phyloP scores from a whole-genome alignment of 805 yeast genomes.

The Wickerhamiella sergipiensis region DNA sequence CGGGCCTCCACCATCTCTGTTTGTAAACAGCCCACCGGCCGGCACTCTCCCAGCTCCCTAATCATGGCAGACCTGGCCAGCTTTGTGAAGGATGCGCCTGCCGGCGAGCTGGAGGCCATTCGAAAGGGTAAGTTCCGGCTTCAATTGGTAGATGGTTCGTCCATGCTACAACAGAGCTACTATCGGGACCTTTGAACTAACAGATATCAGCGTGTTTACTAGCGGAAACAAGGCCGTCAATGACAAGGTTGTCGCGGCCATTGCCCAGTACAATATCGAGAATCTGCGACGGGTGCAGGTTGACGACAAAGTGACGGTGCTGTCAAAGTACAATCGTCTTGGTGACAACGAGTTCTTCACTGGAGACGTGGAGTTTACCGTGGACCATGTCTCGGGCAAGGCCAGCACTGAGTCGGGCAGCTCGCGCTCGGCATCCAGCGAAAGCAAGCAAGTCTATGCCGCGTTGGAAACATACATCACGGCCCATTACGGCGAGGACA shows the following conservation, averaged over 20 bases:
- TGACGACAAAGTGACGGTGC: constrained; percentile 10
- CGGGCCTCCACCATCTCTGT: too few relatives aligned
- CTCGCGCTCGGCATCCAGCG: too few relatives aligned
- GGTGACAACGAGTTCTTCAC: constrained; percentile 18
- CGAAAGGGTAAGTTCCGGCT: constrained; percentile 21
- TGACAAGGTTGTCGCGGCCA: constrained; percentile 17
- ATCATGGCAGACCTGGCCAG: constrained; percentile 15
- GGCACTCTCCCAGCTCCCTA: neutral
- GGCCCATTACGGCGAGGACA: constrained; percentile 44
- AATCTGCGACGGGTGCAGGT: constrained; percentile 15
- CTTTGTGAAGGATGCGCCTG: constrained; percentile 39
- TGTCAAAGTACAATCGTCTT: constrained; percentile 13
- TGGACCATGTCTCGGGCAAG: constrained; percentile 19
- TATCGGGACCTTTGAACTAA: too few relatives aligned
- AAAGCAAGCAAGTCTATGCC: constrained; percentile 9
- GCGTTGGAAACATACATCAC: constrained; percentile 38
- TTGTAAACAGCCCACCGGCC: neutral
- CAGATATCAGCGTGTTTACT: constrained; percentile 28
- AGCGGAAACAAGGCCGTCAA: constrained; percentile 9
- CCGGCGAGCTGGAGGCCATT: constrained; percentile 36
- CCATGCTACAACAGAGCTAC: too few relatives aligned
- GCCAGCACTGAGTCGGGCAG: too few relatives aligned
- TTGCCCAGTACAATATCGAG: constrained; percentile 31
- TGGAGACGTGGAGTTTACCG: constrained; percentile 16
- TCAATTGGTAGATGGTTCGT: constrained; percentile 8